These are phyloP conservation scores for Naegleria gruberi DNA, from an alignment of 208 protist genomes.

Conservation along the genomic window DNA sequence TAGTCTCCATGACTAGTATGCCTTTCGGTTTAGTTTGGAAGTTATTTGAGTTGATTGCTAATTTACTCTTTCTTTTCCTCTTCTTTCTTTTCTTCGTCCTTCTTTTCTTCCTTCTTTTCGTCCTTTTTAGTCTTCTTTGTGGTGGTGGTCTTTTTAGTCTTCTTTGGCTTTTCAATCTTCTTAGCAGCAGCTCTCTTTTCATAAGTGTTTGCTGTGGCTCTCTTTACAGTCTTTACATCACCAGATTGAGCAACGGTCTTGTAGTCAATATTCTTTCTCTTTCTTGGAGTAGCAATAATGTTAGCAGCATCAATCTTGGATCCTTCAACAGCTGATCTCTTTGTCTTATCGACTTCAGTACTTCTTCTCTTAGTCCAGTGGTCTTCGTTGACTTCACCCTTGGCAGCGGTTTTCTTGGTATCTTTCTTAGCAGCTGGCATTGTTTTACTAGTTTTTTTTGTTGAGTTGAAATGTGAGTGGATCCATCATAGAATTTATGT, in stretches of 20 bases:
- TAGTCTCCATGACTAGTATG: not conserved
- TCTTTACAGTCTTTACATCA: not conserved
- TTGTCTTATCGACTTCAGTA: not conserved
- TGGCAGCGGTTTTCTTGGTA: not conserved
- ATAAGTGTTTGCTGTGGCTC: not conserved
- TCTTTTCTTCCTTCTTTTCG: not conserved
- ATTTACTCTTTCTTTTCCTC: not conserved
- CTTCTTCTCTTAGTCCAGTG: not conserved
- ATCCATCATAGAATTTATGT: no score
- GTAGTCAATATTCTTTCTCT: not conserved
- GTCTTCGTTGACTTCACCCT: not conserved
- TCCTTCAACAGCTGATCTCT: not conserved
- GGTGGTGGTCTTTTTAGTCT: no score
- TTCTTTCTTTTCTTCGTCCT: not conserved
- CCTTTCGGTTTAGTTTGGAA: not conserved
- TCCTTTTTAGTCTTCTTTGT: not conserved
- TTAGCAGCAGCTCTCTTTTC: not conserved
- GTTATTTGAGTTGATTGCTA: not conserved
- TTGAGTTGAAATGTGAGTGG: no score
- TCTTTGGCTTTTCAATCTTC: not conserved
- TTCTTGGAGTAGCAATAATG: not conserved
- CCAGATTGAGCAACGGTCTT: not conserved
- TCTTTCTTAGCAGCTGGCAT: no score
- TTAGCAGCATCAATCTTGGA: not conserved
- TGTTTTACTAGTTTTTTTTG: no score